These are phyloP conservation scores for Berberis vulgaris DNA, from an alignment of 164 flowering plant genomes.

Conservation along the genomic window DNA sequence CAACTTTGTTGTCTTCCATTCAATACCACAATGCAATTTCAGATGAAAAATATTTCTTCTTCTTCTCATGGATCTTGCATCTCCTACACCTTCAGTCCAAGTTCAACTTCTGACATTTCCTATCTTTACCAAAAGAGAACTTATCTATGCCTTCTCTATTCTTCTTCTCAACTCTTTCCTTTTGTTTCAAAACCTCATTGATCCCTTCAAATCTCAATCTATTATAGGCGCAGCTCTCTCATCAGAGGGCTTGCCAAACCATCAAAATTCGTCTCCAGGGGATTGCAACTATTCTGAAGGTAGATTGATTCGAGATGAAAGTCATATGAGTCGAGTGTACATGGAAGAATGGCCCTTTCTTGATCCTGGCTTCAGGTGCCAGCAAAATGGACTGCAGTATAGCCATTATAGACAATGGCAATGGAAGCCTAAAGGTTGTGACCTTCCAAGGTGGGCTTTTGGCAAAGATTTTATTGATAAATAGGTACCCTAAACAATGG, in stretches of 20 bases:
- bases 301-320: constrained; percentile 47
- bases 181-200: constrained; percentile 9
- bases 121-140: constrained; percentile 17
- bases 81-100: constrained; percentile 1
- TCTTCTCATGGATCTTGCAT: constrained; percentile 27
- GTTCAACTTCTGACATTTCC: constrained; percentile 6
- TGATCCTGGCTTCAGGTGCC: constrained; percentile 67
- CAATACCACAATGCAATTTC: no score
- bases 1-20: neutral
- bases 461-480: no score
- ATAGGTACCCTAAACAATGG: constrained; percentile 55
- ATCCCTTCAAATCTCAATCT: constrained; percentile 3
- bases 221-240: constrained; percentile 6
- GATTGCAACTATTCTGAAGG: constrained; percentile 56
- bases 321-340: constrained; percentile 15
- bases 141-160: constrained; percentile 11
- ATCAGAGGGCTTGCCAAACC: constrained; percentile 12
- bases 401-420: constrained; percentile 45
- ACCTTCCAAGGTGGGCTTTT: constrained; percentile 68
- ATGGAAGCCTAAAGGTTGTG: constrained; percentile 61
- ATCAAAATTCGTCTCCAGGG: neutral
- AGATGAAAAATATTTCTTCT: constrained; percentile 1
- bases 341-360: constrained; percentile 50
- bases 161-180: constrained; percentile 16
- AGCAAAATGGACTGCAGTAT: constrained; percentile 42